Conservation (phyloP, 2,329 filamentous ascomycete species). For the Colletotrichum sp. region DNA sequence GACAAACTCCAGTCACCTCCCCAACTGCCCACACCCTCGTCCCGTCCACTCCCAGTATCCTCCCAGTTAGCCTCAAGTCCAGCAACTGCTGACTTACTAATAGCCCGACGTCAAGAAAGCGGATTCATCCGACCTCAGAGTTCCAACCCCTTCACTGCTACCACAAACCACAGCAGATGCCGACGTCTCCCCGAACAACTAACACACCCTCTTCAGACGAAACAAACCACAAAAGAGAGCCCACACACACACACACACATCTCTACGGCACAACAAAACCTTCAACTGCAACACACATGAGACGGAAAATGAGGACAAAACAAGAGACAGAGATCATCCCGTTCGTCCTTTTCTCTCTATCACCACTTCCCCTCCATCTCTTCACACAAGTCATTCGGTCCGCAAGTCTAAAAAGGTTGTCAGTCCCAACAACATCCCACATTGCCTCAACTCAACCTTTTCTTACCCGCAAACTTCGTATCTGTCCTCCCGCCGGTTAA, state of each 20-base stretch:
- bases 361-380: neutral
- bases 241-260: neutral
- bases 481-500: neutral
- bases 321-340: neutral
- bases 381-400: neutral
- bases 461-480: neutral
- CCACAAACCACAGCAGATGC: neutral
- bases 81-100: neutral
- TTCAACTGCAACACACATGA: conserved; percentile 5
- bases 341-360: neutral
- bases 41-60: neutral
- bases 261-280: neutral
- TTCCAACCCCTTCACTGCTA: accelerated
- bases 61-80: neutral
- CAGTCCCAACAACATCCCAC: neutral
- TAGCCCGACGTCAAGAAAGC: neutral
- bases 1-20: neutral
- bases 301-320: neutral
- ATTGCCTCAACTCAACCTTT: neutral
- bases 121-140: neutral
- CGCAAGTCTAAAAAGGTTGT: neutral
- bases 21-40: accelerated
- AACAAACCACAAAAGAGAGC: neutral
- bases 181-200: neutral
- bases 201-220: conserved; percentile 1